These are phyloP conservation scores for Syzygium malaccense DNA, from an alignment of 441 rosid species.

Conservation along the genomic window DNA sequence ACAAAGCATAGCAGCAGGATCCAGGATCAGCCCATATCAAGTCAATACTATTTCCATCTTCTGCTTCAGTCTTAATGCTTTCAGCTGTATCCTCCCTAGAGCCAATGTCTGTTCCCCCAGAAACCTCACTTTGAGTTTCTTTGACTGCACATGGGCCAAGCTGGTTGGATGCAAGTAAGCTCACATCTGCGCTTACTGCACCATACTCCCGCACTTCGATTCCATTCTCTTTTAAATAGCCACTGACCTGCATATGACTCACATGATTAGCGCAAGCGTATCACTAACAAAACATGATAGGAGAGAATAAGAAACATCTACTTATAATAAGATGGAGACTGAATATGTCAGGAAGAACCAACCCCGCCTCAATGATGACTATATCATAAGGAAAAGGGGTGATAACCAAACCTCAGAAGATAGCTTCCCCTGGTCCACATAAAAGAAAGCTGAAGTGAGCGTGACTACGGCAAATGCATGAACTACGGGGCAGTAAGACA, in stretches of 20 bases:
- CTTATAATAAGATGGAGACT: neutral
- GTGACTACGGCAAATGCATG: conserved; percentile 93
- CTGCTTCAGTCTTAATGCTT: conserved; percentile 9
- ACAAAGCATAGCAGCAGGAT: conserved; percentile 88
- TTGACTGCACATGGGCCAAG: conserved; percentile 31
- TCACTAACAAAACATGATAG: neutral
- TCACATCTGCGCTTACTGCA: conserved; percentile 64
- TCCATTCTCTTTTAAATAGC: conserved; percentile 44
- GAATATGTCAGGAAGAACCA: neutral
- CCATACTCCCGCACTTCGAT: conserved; percentile 66
- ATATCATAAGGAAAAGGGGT: neutral
- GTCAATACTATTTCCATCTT: conserved; percentile 21
- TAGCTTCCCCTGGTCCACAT: conserved; percentile 75
- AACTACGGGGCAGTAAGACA: conserved; percentile 88
- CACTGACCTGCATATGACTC: conserved; percentile 33
- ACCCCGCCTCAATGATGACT: neutral
- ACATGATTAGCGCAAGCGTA: neutral
- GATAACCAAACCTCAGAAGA: conserved; percentile 49
- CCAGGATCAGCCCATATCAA: conserved; percentile 78
- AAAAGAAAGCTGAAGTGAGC: conserved; percentile 62
- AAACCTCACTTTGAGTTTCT: conserved; percentile 2
- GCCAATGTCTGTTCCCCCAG: conserved; percentile 2
- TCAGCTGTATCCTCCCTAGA: neutral
- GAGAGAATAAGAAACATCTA: neutral
- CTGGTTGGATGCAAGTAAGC: conserved; percentile 50